These are phyloP conservation scores for Melampsora americana DNA, from an alignment of 1,284 basidiomycete genomes.

Conservation along the genomic window DNA sequence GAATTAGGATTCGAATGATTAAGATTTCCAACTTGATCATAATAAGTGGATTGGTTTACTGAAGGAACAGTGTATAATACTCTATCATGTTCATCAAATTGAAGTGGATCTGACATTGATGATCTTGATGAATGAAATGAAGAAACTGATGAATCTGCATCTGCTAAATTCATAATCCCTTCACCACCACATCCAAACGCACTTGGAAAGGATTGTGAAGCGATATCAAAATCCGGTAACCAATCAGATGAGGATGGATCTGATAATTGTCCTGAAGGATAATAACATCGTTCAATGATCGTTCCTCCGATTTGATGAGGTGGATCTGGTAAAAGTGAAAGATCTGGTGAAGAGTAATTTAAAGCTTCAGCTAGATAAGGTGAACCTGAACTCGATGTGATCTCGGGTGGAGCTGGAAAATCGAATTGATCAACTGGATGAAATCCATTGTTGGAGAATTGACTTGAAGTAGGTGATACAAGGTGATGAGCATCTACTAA, in stretches of 20 bases:
- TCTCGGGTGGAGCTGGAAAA: constrained; percentile 7
- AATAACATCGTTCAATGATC: not conserved
- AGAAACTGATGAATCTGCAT: too few species aligned
- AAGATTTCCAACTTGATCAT: too few species aligned
- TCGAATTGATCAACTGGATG: constrained; percentile 24
- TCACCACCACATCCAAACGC: constrained; percentile 27
- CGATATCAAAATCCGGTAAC: constrained; percentile 28
- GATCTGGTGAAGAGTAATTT: not conserved
- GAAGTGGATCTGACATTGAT: too few species aligned
- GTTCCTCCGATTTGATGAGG: not conserved
- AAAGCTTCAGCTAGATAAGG: not conserved
- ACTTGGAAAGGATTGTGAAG: constrained; percentile 26
- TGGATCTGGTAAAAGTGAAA: constrained; percentile 12
- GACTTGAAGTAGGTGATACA: not conserved
- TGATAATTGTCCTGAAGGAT: not conserved
- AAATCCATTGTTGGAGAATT: not conserved
- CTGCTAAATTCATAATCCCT: too few species aligned
- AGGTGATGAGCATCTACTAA: constrained; percentile 13
- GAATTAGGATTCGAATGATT: too few species aligned
- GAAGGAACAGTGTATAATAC: too few species aligned
- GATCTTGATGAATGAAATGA: too few species aligned
- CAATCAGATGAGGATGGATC: constrained; percentile 23
- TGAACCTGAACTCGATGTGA: not conserved
- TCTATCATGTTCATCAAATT: too few species aligned
- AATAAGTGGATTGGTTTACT: too few species aligned